Percentiles rank a stretch among this genome's conserved stretches.
Conservation (phyloP, 2,329 filamentous ascomycete genomes). For the Aspergillus fumigatiaffinis region DNA sequence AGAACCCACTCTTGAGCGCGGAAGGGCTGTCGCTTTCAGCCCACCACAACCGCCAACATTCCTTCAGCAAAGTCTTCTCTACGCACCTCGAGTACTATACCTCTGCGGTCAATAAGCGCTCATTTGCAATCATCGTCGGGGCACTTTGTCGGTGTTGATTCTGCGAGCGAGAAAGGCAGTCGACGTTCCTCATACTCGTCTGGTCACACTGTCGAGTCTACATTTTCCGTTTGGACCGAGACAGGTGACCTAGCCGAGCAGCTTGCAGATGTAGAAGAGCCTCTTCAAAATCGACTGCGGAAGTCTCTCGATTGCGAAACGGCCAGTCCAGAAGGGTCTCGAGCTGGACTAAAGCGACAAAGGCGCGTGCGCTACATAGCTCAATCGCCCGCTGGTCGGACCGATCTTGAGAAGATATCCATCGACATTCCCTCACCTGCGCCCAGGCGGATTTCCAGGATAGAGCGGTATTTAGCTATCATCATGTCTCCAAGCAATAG, state of each 20-base stretch:
- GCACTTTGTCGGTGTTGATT: constrained; percentile 35
- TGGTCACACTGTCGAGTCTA: constrained; percentile 54
- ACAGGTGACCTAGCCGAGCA: constrained; percentile 94
- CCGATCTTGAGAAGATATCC: constrained; percentile 32
- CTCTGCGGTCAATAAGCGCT: constrained; percentile 66
- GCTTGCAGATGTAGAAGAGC: constrained; percentile 76
- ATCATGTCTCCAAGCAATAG: constrained; percentile 79
- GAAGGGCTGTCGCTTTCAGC: constrained; percentile 72
- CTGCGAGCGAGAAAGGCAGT: constrained; percentile 47
- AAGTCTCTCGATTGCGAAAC: constrained; percentile 62
- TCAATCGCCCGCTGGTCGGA: constrained; percentile 42
- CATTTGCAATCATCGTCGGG: constrained; percentile 34
- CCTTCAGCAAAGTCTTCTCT: constrained; percentile 64
- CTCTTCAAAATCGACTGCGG: constrained; percentile 66
- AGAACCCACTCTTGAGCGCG: constrained; percentile 1
- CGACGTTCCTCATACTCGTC: constrained; percentile 51
- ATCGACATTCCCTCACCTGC: constrained; percentile 73
- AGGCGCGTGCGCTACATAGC: constrained; percentile 69
- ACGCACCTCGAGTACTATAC: constrained; percentile 68
- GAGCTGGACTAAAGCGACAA: constrained; percentile 40
- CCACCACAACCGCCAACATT: constrained; percentile 76
- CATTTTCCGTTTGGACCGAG: constrained; percentile 84
- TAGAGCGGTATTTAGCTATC: constrained; percentile 67
- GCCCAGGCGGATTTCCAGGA: constrained; percentile 60
- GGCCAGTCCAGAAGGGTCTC: constrained; percentile 40